Evolutionary conservation across 495 filamentous ascomycete species (phyloP), one percentile per base, ranked within the genome.

Genomic region (Neurospora cerealis): DNA sequence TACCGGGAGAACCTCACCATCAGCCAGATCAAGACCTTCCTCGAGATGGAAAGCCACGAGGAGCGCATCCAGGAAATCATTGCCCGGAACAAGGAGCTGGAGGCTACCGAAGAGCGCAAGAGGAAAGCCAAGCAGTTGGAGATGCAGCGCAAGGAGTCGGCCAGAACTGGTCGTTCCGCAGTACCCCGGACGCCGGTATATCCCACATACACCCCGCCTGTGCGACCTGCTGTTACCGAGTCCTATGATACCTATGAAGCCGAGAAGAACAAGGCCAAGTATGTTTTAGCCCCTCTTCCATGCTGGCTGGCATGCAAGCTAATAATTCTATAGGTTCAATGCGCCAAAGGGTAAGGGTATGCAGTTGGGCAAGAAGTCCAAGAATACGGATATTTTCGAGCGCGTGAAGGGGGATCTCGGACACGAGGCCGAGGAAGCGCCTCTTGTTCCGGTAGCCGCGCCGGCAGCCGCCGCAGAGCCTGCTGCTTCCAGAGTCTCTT

Each of bases 21-120:
- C 40, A 91, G 89, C 78, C 96, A 99, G 85, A 98, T 99, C 84
- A 97, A 95, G 87, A 97, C 96, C 0, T 99, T 99, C 85, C 78
- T 99, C 76, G 96, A 98, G 81, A 99, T 99, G 96, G 96, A 98
- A 84, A 94, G 91, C 83, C 96, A 98, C 78, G 96, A 99, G 83
- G 96, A 98, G 87, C 90, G 96, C 78, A 97, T 99, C 73, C 96
- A 98, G 79, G 95, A 97, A 80, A 97, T 98, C 60, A 97, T 98
- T 81, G 93, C 95, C 72, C 88, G 93, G 90, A 99, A 99, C 87
- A 99, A 99, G 88, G 96, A 99, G 81, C 86, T 98, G 74, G 96
- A 99, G 84, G 96, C 96, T 32, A 96, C 90, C 73, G 96, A 99
- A 82, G 95, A 99, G 87, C 92, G 96, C 78, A 99, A 99, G 86